Percentiles rank a stretch among this genome's conserved stretches.
Evolutionary conservation across 2,329 filamentous ascomycete genomes (phyloP).

Genomic region (Penicillium sp.): DNA sequence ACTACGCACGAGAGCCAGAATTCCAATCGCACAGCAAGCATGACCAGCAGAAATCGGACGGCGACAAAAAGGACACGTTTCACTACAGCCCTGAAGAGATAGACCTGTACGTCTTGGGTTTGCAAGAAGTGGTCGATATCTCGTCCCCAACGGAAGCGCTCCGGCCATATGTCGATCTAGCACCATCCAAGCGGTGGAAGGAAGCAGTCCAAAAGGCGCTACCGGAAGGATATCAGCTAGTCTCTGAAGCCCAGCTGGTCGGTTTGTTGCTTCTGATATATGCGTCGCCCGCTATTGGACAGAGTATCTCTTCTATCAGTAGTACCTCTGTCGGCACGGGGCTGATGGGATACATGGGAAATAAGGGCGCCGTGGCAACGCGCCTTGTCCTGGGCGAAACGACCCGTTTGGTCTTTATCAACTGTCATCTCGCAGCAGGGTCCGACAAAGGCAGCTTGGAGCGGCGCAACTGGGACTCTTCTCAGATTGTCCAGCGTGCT

Average conservation of each 20-base stretch:
- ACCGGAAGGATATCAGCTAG: constrained; percentile 71
- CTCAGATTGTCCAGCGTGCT: constrained; percentile 72
- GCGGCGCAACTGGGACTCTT: constrained; percentile 83
- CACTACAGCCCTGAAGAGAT: constrained; percentile 59
- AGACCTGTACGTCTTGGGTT: constrained; percentile 81
- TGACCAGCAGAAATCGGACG: constrained; percentile 48
- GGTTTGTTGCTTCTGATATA: constrained; percentile 84
- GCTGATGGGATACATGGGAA: constrained; percentile 88
- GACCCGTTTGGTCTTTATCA: constrained; percentile 84
- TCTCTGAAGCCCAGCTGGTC: constrained; percentile 81
- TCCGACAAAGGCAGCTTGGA: constrained; percentile 75
- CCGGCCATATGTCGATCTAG: constrained; percentile 70
- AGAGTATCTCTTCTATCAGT: constrained; percentile 77
- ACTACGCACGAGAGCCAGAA: constrained; percentile 15
- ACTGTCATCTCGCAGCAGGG: constrained; percentile 87
- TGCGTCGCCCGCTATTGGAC: constrained; percentile 72
- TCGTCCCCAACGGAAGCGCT: constrained; percentile 77
- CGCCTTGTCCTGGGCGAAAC: constrained; percentile 85
- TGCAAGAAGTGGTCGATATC: constrained; percentile 91
- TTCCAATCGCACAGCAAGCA: constrained; percentile 33
- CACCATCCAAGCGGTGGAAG: constrained; percentile 76
- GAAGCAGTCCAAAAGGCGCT: constrained; percentile 70
- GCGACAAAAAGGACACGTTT: constrained; percentile 44
- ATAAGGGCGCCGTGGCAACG: constrained; percentile 86
- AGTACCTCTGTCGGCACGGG: constrained; percentile 84